Base-by-base conservation (phyloP, 2,329 filamentous ascomycete species). In the Aureobasidium sp. region DNA sequence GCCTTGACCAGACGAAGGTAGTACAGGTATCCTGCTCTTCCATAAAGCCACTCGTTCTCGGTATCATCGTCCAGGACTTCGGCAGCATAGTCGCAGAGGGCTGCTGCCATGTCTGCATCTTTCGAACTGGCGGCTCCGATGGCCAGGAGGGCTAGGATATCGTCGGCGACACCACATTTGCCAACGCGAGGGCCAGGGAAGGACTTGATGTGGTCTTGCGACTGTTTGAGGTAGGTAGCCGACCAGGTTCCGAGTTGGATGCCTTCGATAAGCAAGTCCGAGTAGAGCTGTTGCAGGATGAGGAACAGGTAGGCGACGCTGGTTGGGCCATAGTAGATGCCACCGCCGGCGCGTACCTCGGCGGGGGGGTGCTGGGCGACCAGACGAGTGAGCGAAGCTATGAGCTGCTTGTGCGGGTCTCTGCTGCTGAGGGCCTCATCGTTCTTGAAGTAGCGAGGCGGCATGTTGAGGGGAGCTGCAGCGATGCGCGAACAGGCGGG, bases 11-110 rank as follows among this genome's bases (percentile, higher is more conserved):
- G 74, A 0, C 88, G 79, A 44, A 90, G 78, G 47, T 89, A 75
- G 69, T 89, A 90, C 27, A 90, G 76, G 59, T 85, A 82, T 0
- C 87, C 87, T 1, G 87, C 84, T 12, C 85, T 80, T 6, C 88
- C 88, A 69, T 86, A 85, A 6, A 88, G 74, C 71, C 86, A 81
- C 68, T 90, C 87, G 60, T 87, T 84, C 47, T 77, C 76, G 29
- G 80, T 79, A 1, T 77, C 76, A 0, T 67, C 63, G 56, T 78
- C 74, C 12, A 77, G 71, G 53, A 78, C 79, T 50, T 82, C 77
- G 7, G 71, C 75, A 11, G 76, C 72, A 67, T 79, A 79, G 65
- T 79, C 76, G 70, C 78, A 80, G n/a, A 81, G 72, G 63, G 79
- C 75, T 57, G 73, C 73, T 12, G 77, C 79, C 64, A 79, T 79